Conservation (phyloP, 371 early-diverging fungal genomes). For the Coemansia sp. region DNA sequence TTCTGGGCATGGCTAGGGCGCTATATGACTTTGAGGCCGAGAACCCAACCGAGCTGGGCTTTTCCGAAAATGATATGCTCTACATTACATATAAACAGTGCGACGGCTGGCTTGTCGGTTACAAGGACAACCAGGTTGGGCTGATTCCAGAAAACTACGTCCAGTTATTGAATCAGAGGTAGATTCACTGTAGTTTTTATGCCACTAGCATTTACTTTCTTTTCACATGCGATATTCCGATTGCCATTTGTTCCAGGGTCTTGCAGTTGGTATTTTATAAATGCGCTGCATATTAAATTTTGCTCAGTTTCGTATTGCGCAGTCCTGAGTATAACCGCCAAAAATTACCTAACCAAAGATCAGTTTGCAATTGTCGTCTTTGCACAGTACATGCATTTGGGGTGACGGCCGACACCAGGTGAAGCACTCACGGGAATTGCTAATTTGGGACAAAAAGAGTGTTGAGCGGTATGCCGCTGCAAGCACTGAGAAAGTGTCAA, state of each 20-base stretch:
- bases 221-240: too few species aligned
- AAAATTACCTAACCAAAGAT: background rate
- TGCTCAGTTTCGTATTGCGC: background rate
- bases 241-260: too few species aligned
- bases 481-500: background rate
- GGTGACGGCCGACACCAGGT: background rate
- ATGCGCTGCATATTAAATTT: background rate
- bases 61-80: conserved; percentile 62
- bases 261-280: too few species aligned
- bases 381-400: background rate
- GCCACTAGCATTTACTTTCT: background rate
- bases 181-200: background rate
- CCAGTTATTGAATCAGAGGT: conserved; percentile 48
- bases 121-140: conserved; percentile 61
- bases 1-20: conserved; percentile 59
- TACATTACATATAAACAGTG: conserved; percentile 67
- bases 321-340: background rate
- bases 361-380: background rate
- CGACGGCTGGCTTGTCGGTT: conserved; percentile 73
- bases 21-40: conserved; percentile 76
- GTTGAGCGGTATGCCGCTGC: background rate
- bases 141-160: conserved; percentile 76
- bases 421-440: background rate
- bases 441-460: background rate
- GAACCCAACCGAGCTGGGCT: conserved; percentile 63